Conservation (phyloP, 805 yeast genomes). For the Ogataea pini region DNA sequence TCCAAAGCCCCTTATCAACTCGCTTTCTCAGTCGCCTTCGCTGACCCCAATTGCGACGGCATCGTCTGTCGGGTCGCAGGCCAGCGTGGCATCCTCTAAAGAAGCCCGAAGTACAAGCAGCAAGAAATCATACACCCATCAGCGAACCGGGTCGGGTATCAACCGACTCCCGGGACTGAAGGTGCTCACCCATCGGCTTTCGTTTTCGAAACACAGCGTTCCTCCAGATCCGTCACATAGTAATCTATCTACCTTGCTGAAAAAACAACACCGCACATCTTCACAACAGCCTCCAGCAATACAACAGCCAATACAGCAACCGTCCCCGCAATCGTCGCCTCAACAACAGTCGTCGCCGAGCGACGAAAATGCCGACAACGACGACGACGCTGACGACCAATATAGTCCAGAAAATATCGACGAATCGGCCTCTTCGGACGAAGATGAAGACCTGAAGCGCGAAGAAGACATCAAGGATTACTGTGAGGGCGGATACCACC, state of each 20-base stretch:
- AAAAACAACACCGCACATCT: slow-evolving; percentile 13
- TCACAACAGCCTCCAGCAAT: not conserved
- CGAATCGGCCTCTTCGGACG: slow-evolving; percentile 27
- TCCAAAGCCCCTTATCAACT: not conserved
- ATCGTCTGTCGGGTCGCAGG: slow-evolving; percentile 12
- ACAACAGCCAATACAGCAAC: not conserved
- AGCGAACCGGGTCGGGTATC: slow-evolving; percentile 8
- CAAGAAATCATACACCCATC: slow-evolving; percentile 7
- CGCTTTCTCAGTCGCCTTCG: slow-evolving; percentile 1
- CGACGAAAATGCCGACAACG: no score
- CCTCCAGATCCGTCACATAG: slow-evolving; percentile 21
- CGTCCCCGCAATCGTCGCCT: slow-evolving; percentile 1
- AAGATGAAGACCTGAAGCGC: slow-evolving; percentile 29
- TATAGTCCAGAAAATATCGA: slow-evolving; percentile 30
- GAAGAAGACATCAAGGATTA: slow-evolving; percentile 59
- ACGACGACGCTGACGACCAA: not conserved
- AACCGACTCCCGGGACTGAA: slow-evolving; percentile 20
- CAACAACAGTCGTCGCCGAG: not conserved
- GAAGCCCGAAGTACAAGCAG: slow-evolving; percentile 3
- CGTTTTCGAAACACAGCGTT: slow-evolving; percentile 30
- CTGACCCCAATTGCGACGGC: slow-evolving; percentile 8
- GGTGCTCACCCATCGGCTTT: slow-evolving; percentile 28
- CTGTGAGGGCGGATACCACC: slow-evolving; percentile 64
- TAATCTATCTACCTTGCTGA: slow-evolving; percentile 26
- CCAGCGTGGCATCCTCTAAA: slow-evolving; percentile 7